Evolutionary conservation across 306 rosid species (phyloP), one percentile per base, ranked within the genome.

Genomic region (Cucurbita pepo): DNA sequence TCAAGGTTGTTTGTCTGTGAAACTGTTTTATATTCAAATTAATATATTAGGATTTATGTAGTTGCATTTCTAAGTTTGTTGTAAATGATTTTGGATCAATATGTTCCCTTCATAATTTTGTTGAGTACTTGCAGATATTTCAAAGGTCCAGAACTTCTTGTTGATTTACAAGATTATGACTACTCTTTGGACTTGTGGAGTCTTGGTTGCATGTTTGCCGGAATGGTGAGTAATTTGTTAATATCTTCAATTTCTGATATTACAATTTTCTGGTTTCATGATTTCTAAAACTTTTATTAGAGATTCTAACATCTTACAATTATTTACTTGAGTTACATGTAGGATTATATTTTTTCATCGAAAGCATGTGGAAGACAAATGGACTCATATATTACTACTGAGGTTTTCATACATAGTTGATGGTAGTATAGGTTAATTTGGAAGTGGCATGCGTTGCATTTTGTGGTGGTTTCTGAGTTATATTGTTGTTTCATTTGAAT

Each of bases 151-250:
- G 87, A 83, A 76, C 87, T 83, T 59, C 81, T 80, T 15, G 82
- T 83, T 40, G 87, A 83, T 77, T 78, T 80, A 72, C 87, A 83
- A 75, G 82, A 83, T 50, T 78, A 80, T 66, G 86, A 83, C 61
- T 72, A 83, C 53, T 83, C 84, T 67, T 87, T 95, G 78, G 97
- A 95, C 83, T 87, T 95, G 92, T 91, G 99, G 99, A 95, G 99
- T 83, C 96, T 95, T 71, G 97, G 99, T 72, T 95, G 99, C 83
- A 95, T 95, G 99, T 95, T 95, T 84, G 97, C 99, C 22, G 99
- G 99, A 82, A 95, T 95, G 97, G 99, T 95, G 74, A 84, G 88
- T 77, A 77, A 75, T 83, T 30, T 57, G 37, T 64, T n/a, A 10
- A 18, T 41, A 21, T 10, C n/a, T 43, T 18, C n/a, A 41, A 63